Evolutionary conservation across 352 stramenopile genomes (phyloP).

Genomic region (Globisporangium cylindrosporum): DNA sequence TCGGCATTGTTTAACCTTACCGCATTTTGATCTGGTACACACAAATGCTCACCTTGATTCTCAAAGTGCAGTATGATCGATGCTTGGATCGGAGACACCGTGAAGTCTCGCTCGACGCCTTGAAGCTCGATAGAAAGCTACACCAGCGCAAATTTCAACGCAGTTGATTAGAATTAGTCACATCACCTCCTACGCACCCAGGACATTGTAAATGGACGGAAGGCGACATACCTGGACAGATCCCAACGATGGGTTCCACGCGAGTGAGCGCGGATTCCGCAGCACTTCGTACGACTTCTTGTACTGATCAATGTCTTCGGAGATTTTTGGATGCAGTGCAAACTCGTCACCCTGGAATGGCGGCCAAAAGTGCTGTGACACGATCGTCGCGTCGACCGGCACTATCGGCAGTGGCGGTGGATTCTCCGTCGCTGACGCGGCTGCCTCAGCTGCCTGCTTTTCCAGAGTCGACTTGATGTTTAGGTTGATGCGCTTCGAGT

Average conservation of each 20-base stretch:
- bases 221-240: slow-evolving; percentile 67
- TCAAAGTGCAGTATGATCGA: slow-evolving; percentile 96
- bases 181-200: background rate
- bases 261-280: slow-evolving; percentile 92
- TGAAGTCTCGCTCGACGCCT: slow-evolving; percentile 77
- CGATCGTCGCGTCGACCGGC: slow-evolving; percentile 90
- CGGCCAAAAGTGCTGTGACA: slow-evolving; percentile 98
- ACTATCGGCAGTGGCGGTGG: background rate
- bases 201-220: background rate
- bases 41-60: slow-evolving; percentile 61
- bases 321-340: slow-evolving; percentile 83
- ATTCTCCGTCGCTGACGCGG: background rate
- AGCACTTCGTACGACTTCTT: slow-evolving; percentile 90
- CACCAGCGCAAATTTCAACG: slow-evolving; percentile 8
- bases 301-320: slow-evolving; percentile 83
- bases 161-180: background rate
- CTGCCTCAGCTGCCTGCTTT: slow-evolving; percentile 7
- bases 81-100: slow-evolving; percentile 91
- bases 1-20: background rate
- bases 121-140: slow-evolving; percentile 89
- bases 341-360: slow-evolving; percentile 93
- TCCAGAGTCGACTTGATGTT: slow-evolving; percentile 76
- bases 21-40: background rate
- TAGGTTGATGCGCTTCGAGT: slow-evolving; percentile 93
- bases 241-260: slow-evolving; percentile 94